Base-by-base conservation (phyloP, 106 monocot species). In the Apostasia shenzhenica region DNA sequence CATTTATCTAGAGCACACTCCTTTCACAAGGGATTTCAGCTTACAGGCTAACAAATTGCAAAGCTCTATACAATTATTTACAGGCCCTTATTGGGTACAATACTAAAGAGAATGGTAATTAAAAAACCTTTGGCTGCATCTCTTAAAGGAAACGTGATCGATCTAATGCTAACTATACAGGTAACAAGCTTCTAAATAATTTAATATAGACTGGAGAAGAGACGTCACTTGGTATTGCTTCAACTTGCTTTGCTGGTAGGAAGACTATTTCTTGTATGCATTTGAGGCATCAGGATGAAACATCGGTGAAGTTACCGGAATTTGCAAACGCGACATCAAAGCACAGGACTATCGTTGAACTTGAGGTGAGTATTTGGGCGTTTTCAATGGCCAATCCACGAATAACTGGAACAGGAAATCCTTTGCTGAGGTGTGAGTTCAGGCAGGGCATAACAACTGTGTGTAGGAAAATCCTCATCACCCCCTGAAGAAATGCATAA, bases 381-480 rank as follows among this genome's bases (percentile, higher is more conserved):
- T 94, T 72, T 70, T 85, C 77, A 46, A 91, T 76, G 43, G 85
- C 81, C 75, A 85, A 85, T 7, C 91, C 85, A 63, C 81, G 74
- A 61, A 91, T 61, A 12, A 76, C 79, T 14, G 91, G 94, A 14
- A 94, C 59, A 54, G 84, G 74, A 76, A 83, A 83, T 66, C 94
- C 94, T 64, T 57, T 69, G 3, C 61, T 61, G 51, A 94, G 85
- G 41, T 78, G 80, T 5, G 66, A 60, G 68, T 90, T 97, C 66
- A 92, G 74, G 48, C 76, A 77, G 2, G 95, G 95, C 72, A 89
- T 72, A 37, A 86, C 74, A 45, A 87, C 77, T 6, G 71, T 89
- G 73, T 92, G 77, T 52, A 97, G 78, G 37, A 97, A 82, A 43
- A 81, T 75, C 57, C 84, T 82, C 65, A 97, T 72, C 76, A 84